phyloP scores from a whole-genome alignment of 257 asterid genomes.

The Solanum chiquidenum region DNA sequence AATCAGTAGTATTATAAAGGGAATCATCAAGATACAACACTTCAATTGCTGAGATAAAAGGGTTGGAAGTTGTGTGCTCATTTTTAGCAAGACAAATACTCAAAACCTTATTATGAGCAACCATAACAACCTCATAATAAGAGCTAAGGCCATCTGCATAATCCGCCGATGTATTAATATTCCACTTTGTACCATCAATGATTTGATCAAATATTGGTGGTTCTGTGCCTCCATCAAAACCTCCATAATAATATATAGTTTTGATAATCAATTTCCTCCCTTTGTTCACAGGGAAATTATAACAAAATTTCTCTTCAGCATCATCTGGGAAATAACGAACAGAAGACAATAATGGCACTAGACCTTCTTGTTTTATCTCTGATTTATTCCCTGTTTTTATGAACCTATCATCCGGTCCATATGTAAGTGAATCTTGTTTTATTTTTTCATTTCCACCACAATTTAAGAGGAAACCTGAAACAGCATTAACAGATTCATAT shows the following conservation, averaged over 20 bases:
- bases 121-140: constrained; percentile 58
- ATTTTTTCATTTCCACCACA: constrained; percentile 46
- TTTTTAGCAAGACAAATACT: constrained; percentile 72
- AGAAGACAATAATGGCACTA: constrained; percentile 35
- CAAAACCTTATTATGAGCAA: constrained; percentile 38
- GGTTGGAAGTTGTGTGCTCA: constrained; percentile 40
- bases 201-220: constrained; percentile 91
- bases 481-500: neutral
- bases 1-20: constrained; percentile 60
- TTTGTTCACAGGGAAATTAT: constrained; percentile 44
- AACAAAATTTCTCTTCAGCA: constrained; percentile 44
- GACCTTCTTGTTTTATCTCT: constrained; percentile 26
- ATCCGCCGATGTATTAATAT: constrained; percentile 73
- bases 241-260: constrained; percentile 61
- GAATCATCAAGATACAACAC: constrained; percentile 39
- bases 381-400: constrained; percentile 48
- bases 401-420: constrained; percentile 38
- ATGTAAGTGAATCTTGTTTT: constrained; percentile 37
- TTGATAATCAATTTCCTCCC: constrained; percentile 50
- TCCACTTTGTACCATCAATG: constrained; percentile 77
- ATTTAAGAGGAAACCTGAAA: constrained; percentile 48
- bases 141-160: constrained; percentile 48
- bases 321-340: constrained; percentile 53
- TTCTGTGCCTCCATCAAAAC: constrained; percentile 64
- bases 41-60: constrained; percentile 75